These are phyloP conservation scores for Sicyos edulis DNA, from an alignment of 306 rosid species.

Conservation along the genomic window DNA sequence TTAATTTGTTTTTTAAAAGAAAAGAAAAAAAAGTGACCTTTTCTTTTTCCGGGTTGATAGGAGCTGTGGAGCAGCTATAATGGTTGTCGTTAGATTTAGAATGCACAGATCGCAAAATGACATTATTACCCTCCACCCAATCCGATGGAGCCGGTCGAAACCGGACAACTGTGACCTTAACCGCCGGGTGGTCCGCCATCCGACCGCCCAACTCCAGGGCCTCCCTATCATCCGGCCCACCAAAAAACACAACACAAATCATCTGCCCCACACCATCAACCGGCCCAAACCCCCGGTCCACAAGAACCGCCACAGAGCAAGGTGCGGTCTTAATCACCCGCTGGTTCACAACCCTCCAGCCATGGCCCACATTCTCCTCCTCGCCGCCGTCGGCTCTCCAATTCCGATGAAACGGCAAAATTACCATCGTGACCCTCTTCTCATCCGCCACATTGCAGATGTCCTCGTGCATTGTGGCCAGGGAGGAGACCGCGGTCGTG, in stretches of 20 bases:
- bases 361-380: constrained; percentile 49
- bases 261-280: constrained; percentile 14
- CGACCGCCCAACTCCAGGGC: constrained; percentile 53
- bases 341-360: constrained; percentile 68
- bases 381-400: constrained; percentile 36
- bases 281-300: constrained; percentile 57
- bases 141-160: constrained; percentile 30
- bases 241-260: constrained; percentile 55
- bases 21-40: constrained; percentile 27
- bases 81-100: constrained; percentile 26
- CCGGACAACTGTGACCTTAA: constrained; percentile 37
- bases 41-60: constrained; percentile 45
- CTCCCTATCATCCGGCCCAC: constrained; percentile 86
- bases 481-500: constrained; percentile 58
- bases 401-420: constrained; percentile 60
- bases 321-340: constrained; percentile 61
- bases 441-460: constrained; percentile 72
- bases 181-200: constrained; percentile 62
- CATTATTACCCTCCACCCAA: constrained; percentile 9
- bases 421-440: constrained; percentile 55
- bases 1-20: too few species aligned
- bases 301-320: constrained; percentile 61
- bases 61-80: constrained; percentile 49
- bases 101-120: constrained; percentile 30
- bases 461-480: constrained; percentile 69